Percentiles rank a stretch among this genome's conserved stretches.
Evolutionary conservation across 139 green algal genomes (phyloP).

Genomic region (Coccomyxa sp.): DNA sequence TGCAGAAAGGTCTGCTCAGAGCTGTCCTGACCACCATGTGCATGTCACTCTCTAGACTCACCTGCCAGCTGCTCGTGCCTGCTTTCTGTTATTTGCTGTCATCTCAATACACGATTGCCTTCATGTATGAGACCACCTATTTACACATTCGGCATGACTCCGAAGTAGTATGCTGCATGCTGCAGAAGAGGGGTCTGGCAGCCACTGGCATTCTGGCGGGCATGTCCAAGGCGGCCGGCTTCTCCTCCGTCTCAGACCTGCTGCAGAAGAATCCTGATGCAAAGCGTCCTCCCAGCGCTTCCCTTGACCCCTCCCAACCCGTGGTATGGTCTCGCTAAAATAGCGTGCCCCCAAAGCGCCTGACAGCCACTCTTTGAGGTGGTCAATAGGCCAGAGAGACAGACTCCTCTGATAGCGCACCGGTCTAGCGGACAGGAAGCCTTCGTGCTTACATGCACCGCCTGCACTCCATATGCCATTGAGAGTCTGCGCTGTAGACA

Average conservation of each 20-base stretch:
- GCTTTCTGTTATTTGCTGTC: too few species aligned
- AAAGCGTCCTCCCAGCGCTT: background rate
- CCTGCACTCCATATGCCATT: background rate
- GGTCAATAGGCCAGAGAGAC: background rate
- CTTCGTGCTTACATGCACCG: too few species aligned
- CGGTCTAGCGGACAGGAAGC: too few species aligned
- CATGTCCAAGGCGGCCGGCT: slow-evolving; percentile 39
- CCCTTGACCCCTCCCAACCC: background rate
- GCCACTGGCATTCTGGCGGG: slow-evolving; percentile 47
- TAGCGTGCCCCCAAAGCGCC: background rate
- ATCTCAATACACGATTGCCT: background rate
- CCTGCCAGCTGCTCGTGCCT: too few species aligned
- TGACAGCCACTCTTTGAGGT: background rate
- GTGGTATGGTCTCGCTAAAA: background rate
- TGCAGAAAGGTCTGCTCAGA: slow-evolving; percentile 42
- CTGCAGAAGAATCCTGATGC: slow-evolving; percentile 46
- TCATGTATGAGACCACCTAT: background rate
- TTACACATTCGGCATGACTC: background rate
- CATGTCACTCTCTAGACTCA: too few species aligned
- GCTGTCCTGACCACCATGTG: too few species aligned
- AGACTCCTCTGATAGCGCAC: background rate
- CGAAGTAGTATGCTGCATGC: background rate
- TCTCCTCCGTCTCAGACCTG: slow-evolving; percentile 39
- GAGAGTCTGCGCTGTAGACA: too few species aligned
- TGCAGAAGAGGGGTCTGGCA: slow-evolving; percentile 41